phyloP scores from a whole-genome alignment of 805 yeast species.

The Myxozyma monticola region DNA sequence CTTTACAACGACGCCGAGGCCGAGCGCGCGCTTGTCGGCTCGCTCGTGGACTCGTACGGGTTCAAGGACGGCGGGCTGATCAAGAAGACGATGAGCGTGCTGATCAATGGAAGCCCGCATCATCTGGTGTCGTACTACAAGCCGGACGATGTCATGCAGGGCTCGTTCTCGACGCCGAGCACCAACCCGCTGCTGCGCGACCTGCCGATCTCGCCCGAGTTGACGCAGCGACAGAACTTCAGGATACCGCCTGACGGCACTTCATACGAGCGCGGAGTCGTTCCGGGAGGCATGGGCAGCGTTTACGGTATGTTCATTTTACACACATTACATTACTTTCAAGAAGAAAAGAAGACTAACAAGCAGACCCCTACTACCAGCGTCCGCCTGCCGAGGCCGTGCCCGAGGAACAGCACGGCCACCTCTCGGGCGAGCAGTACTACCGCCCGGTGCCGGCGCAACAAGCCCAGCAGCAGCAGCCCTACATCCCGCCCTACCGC shows the following conservation, averaged over 20 bases:
- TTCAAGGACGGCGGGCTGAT: conserved; percentile 73
- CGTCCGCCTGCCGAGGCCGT: conserved; percentile 4
- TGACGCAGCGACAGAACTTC: conserved; percentile 39
- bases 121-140: conserved; percentile 80
- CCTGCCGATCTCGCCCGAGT: conserved; percentile 43
- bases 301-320: conserved; percentile 6
- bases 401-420: background rate
- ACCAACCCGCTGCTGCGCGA: conserved; percentile 52
- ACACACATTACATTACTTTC: background rate
- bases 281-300: conserved; percentile 8
- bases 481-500: conserved; percentile 4
- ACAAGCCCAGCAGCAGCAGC: conserved; percentile 15
- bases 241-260: conserved; percentile 39
- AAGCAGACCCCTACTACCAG: conserved; percentile 7
- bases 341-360: background rate
- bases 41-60: conserved; percentile 59
- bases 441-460: conserved; percentile 12
- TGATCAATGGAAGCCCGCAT: conserved; percentile 44
- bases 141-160: conserved; percentile 67
- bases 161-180: conserved; percentile 58
- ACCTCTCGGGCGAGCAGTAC: conserved; percentile 16
- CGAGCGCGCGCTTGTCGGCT: conserved; percentile 53
- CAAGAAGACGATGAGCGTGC: conserved; percentile 76
- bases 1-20: conserved; percentile 33
- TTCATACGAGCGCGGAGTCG: conserved; percentile 22